Percentiles rank a stretch among this genome's conserved stretches.
Evolutionary conservation across 2,329 filamentous ascomycete species (phyloP).

Genomic region (Lachnellula subtilissima): DNA sequence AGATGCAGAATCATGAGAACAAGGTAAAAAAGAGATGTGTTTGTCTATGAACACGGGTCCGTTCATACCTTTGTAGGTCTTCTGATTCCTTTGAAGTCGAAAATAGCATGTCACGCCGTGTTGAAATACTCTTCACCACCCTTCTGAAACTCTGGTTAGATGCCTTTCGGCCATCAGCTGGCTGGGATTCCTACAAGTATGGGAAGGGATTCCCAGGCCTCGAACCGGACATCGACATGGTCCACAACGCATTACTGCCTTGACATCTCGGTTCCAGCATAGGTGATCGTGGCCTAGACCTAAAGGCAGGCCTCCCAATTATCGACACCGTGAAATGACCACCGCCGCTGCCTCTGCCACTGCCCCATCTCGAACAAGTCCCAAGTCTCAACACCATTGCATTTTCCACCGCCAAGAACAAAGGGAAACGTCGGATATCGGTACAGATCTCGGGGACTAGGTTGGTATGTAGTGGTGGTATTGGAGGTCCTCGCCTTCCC

Average conservation of each 20-base stretch:
- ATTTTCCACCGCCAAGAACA: not conserved
- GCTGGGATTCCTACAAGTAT: not conserved
- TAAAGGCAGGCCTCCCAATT: not conserved
- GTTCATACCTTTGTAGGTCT: not conserved
- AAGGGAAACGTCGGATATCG: not conserved
- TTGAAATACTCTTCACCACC: not conserved
- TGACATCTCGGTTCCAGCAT: not conserved
- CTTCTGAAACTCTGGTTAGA: not conserved
- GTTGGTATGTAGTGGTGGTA: not conserved
- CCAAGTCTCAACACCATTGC: not conserved
- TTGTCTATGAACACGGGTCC: not conserved
- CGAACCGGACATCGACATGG: not conserved
- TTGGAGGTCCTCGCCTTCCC: not conserved
- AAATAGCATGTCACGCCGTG: not conserved
- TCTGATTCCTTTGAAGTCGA: slow-evolving; percentile 2
- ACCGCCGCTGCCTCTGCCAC: not conserved
- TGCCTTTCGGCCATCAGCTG: not conserved
- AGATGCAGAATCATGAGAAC: not conserved
- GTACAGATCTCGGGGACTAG: too few relatives aligned
- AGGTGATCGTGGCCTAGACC: not conserved
- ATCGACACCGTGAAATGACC: not conserved
- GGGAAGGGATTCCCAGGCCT: not conserved
- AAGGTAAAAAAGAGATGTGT: not conserved
- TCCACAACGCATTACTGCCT: not conserved
- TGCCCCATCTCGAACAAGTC: not conserved